Evolutionary conservation across 164 flowering plant species (phyloP).

Genomic region (Saururus chinensis): DNA sequence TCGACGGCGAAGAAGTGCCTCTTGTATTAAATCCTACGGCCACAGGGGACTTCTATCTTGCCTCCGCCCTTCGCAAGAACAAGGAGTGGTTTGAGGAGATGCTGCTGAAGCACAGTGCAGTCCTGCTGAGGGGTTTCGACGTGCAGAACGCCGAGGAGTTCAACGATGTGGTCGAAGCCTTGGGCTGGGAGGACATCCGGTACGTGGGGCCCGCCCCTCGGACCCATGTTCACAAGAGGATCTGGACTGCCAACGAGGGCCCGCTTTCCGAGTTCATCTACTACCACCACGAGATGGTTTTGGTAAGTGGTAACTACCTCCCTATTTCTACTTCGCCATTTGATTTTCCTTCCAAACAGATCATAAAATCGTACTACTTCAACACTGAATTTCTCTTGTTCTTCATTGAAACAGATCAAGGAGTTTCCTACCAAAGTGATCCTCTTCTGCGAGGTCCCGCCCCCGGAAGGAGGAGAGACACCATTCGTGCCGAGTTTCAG

Average conservation of each 20-base stretch:
- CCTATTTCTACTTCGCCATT: too few relatives aligned
- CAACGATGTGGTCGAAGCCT: conserved; percentile 39
- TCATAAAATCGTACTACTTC: too few relatives aligned
- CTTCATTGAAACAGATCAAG: conserved; percentile 19
- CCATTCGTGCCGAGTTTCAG: conserved; percentile 56
- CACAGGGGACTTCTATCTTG: too few relatives aligned
- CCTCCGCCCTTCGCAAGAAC: conserved; percentile 22
- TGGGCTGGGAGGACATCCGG: conserved; percentile 48
- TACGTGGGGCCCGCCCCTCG: conserved; percentile 57
- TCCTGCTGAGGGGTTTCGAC: conserved; percentile 42
- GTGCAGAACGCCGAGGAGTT: conserved; percentile 36
- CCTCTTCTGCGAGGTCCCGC: conserved; percentile 48
- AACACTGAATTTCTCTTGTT: too few relatives aligned
- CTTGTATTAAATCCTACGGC: too few relatives aligned
- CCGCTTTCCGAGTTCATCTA: conserved; percentile 50
- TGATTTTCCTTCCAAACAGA: too few relatives aligned
- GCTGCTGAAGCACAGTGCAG: conserved; percentile 44
- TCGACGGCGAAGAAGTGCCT: too few relatives aligned
- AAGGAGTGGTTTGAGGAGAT: conserved; percentile 46
- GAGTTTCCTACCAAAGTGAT: conserved; percentile 38
- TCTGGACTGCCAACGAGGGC: conserved; percentile 60
- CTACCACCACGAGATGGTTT: conserved; percentile 66
- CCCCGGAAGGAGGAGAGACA: conserved; percentile 56
- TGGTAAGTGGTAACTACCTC: conserved; percentile 34
- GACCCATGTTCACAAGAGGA: conserved; percentile 40